phyloP scores from a whole-genome alignment of 179 eudicot genomes.

The Beta corolliflora region DNA sequence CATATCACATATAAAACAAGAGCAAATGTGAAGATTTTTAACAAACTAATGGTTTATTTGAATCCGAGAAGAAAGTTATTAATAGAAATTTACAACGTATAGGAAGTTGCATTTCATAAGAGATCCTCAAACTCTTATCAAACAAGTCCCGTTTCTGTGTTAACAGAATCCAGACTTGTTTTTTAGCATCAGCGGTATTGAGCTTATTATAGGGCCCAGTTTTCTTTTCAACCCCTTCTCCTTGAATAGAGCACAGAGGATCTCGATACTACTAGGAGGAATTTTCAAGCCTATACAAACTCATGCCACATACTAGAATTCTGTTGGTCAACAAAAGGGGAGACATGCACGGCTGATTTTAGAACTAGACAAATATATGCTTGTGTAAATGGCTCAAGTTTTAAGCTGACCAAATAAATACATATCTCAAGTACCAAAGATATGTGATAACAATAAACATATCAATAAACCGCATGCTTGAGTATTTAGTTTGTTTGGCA shows the following conservation, averaged over 20 bases:
- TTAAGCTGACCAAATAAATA: conserved; percentile 23
- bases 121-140: background rate
- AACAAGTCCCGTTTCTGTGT: too few species aligned
- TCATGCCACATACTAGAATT: conserved; percentile 1
- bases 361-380: conserved; percentile 8
- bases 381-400: background rate
- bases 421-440: conserved; percentile 32
- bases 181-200: too few species aligned
- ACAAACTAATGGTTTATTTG: too few species aligned
- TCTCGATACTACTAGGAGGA: background rate
- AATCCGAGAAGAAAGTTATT: too few species aligned
- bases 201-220: too few species aligned
- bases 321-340: conserved; percentile 9
- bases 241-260: too few species aligned
- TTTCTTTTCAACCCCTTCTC: too few species aligned
- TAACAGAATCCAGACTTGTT: too few species aligned
- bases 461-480: conserved; percentile 22
- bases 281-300: background rate
- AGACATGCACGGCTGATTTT: conserved; percentile 18
- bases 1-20: too few species aligned
- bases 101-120: background rate
- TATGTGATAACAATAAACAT: conserved; percentile 13
- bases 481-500: conserved; percentile 23
- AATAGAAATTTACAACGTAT: background rate
- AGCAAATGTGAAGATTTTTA: too few species aligned